These are phyloP conservation scores for Aspergillus cristatus DNA, from an alignment of 495 filamentous ascomycete genomes.

Conservation along the genomic window DNA sequence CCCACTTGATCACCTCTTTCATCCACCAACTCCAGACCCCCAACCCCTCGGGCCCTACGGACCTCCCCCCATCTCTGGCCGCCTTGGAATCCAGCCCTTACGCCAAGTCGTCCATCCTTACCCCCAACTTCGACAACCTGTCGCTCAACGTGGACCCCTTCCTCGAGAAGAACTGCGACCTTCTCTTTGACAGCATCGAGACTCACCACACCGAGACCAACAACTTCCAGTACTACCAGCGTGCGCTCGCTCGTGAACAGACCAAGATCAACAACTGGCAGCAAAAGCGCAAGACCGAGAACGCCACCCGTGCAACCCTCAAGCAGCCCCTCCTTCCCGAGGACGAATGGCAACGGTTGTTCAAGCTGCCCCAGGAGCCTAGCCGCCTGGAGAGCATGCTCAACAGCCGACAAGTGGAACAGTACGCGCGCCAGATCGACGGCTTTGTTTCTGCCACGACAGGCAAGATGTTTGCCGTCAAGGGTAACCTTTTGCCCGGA, in stretches of 20 bases:
- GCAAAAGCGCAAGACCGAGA: conserved; percentile 89
- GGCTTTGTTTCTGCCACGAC: conserved; percentile 87
- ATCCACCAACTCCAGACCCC: conserved; percentile 74
- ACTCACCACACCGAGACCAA: conserved; percentile 96
- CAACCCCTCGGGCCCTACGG: conserved; percentile 48
- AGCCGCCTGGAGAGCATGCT: conserved; percentile 85
- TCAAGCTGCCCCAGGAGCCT: conserved; percentile 93
- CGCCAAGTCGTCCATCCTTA: conserved; percentile 48
- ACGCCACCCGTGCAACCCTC: conserved; percentile 67
- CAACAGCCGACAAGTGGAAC: conserved; percentile 91
- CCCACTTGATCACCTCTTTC: conserved; percentile 89
- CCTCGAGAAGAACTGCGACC: conserved; percentile 96
- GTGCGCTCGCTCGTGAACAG: conserved; percentile 91
- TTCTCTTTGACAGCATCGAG: conserved; percentile 93
- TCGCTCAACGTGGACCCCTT: conserved; percentile 94
- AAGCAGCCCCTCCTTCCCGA: conserved; percentile 88
- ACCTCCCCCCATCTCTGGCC: conserved; percentile 66
- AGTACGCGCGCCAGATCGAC: conserved; percentile 95
- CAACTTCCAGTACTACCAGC: conserved; percentile 98
- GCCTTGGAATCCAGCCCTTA: conserved; percentile 51
- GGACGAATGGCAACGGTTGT: conserved; percentile 95
- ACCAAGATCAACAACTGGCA: conserved; percentile 94
- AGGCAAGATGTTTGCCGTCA: conserved; percentile 96
- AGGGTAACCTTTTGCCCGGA: conserved; percentile 53
- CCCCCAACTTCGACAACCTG: conserved; percentile 80